Evolutionary conservation across 2,329 filamentous ascomycete genomes (phyloP).

Genomic region (Claviceps maximensis): DNA sequence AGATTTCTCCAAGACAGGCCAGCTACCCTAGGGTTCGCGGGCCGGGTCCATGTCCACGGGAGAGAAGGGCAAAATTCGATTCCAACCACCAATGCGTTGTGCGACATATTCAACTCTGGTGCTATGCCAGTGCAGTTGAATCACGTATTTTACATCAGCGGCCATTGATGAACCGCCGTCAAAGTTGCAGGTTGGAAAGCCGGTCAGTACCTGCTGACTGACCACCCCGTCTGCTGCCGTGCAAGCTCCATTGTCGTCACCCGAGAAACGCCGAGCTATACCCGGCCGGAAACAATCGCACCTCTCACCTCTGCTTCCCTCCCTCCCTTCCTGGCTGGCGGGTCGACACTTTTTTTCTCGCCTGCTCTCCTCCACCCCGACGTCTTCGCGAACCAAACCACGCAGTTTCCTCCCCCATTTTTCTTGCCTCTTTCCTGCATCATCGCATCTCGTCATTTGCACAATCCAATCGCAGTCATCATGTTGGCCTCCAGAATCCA

Average conservation of each 20-base stretch:
- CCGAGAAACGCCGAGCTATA: constrained; percentile 11
- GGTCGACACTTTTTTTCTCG: constrained; percentile 4
- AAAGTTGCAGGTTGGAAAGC: no score
- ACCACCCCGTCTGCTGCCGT: no score
- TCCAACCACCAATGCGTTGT: no score
- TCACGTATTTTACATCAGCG: no score
- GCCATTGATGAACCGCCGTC: no score
- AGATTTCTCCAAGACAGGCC: no score
- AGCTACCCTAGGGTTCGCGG: no score
- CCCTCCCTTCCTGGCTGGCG: background rate
- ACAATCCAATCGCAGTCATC: constrained; percentile 17
- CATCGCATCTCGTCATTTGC: constrained; percentile 7
- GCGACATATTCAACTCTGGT: no score
- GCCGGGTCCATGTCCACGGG: no score
- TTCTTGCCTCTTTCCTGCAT: constrained; percentile 8
- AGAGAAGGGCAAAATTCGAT: no score
- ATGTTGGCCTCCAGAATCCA: constrained; percentile 68
- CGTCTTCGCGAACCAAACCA: constrained; percentile 9
- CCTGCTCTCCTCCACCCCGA: constrained; percentile 8
- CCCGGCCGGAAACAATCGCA: constrained; percentile 7
- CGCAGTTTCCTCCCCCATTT: constrained; percentile 3
- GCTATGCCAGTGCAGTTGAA: no score
- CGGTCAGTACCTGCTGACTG: no score
- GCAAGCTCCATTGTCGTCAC: background rate
- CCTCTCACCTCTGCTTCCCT: background rate